Evolutionary conservation across 805 yeast species (phyloP), one percentile per base, ranked within the genome.

Genomic region (Candida insectalens): DNA sequence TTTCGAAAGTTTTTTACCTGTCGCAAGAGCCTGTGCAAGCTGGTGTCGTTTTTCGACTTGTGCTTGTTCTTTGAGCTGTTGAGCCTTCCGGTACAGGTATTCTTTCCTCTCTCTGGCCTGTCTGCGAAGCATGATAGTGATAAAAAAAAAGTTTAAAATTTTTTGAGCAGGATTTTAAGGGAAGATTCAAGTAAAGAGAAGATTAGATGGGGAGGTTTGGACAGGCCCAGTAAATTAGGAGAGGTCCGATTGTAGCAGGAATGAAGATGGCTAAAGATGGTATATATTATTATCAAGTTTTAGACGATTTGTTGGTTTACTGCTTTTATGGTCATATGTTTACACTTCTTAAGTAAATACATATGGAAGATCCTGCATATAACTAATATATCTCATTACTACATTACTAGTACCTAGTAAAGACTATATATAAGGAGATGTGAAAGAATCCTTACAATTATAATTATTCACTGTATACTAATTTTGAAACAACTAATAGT

Each of bases 101-200:
- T 92, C 97, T 57, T 94, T 75, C 63, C 98, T 74, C 57, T 92
- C 96, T 62, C 98, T 77, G 6, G 97, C 96, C 52, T 89, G 95
- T 65, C 85, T 75, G 59, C 98, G 74, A 36, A 85, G 60, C 96
- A 70, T 69, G 10, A 2, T 47, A 25, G 18, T 16, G 15, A 25
- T 13, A 19, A 29, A 25, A 33, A 29, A 29, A 13, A 16, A 21
- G 18, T 19, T 29, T 6, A 29, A 18, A 18, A 29, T 25, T 32
- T 32, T 14, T 21, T 21, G 23, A 21, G 23, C 7, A 8, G 7
- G 7, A 8, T 21, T 21, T 21, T 9, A 25, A 27, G n/a, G 29
- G 6, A 8, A 19, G n/a, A 20, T 19, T 10, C 13, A n/a, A 5
- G 9, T 14, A 15, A 21, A 2, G 19, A 27, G 33, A 20, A n/a